Evolutionary conservation across 139 green algal species (phyloP).

Genomic region (Chlamydomonas incerta): DNA sequence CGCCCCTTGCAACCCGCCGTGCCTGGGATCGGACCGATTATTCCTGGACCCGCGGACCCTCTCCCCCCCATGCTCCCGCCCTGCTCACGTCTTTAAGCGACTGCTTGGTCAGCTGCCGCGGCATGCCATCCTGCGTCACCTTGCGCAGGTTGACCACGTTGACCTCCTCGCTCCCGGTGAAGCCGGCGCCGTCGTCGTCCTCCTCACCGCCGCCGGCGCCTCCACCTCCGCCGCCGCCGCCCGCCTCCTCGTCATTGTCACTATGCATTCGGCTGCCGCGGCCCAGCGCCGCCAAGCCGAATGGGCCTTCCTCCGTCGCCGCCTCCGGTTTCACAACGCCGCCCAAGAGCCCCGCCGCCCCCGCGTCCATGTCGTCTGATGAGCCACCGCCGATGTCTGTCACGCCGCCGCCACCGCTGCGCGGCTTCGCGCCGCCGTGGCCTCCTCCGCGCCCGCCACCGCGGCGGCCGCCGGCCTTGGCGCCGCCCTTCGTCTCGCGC

Average conservation of each 20-base stretch:
- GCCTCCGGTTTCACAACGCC: neutral
- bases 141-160: constrained; percentile 19
- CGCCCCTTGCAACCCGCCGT: no score
- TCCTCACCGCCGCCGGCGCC: neutral
- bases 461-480: no score
- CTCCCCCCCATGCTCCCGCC: no score
- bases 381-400: neutral
- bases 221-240: neutral
- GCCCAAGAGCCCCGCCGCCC: neutral
- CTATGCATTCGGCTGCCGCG: neutral
- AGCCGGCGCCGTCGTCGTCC: neutral
- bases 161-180: neutral
- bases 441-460: no score
- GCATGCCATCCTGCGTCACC: neutral
- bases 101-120: constrained; percentile 34
- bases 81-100: neutral
- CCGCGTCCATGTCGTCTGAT: neutral
- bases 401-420: neutral
- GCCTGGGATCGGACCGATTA: no score
- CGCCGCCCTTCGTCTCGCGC: no score
- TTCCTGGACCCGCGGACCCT: no score
- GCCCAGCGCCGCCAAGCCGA: neutral
- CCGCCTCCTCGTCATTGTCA: no score
- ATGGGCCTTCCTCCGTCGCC: no score
- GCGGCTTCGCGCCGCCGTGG: no score